Evolutionary conservation across 495 filamentous ascomycete species (phyloP), one percentile per base, ranked within the genome.

Genomic region (Aspergillus asperescens): DNA sequence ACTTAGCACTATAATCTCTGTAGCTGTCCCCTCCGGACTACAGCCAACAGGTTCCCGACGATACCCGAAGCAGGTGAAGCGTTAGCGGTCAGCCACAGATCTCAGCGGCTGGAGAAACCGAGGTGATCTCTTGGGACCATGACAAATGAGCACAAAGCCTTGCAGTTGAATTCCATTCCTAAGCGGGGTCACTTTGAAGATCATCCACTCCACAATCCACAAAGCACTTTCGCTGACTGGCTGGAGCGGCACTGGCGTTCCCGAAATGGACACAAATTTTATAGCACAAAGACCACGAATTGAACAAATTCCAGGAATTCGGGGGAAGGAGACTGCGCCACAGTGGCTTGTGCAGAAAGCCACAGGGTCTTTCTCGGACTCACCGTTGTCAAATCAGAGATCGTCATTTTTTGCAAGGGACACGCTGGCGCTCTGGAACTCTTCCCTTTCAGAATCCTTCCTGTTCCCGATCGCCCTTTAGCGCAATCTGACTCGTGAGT

Each of bases 111-210:
- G 32, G 32, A 16, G 12, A 35, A 35, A 35, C 13, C 32, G 32
- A 35, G 32, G 32, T 15, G 32, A 35, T 35, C 32, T 5, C 32
- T 35, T n/a, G 22, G 7, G 20, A 44, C 13, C 18, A 35, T 35
- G 44, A 47, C 44, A 35, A 47, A 47, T 34, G 39, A 42, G 22
- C 13, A 42, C 39, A 42, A 42, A 27, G 29, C 43, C 43, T 46
- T 46, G 43, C 25, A 46, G 28, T 35, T 35, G 32, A 35, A 35
- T 35, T 35, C 32, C 32, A 35, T 15, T 32, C 43, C 27, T 8
- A 32, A 18, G 15, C 16, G 10, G 7, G 23, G 27, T 16, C 5
- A 16, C 9, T 9, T 16, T 10, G 43, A 32, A 46, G 43, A 46
- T 46, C 43, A 32, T 46, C 19, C 2, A 12, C 43, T 46, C 43